Percentiles rank a stretch among this genome's conserved stretches.
Conservation (phyloP, 2,329 filamentous ascomycete genomes). For the Achaetomium macrosporum region DNA sequence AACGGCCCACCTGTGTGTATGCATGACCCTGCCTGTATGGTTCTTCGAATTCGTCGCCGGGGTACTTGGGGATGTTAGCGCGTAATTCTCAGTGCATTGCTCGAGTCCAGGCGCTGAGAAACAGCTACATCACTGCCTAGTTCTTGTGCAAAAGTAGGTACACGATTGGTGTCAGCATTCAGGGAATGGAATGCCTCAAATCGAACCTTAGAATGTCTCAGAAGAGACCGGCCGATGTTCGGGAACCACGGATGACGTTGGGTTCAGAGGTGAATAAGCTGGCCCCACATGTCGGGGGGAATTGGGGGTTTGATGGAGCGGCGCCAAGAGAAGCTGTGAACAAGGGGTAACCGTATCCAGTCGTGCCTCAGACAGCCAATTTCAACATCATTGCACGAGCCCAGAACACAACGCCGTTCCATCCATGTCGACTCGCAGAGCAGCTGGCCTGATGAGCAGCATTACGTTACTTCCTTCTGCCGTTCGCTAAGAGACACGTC, state of each 20-base stretch:
- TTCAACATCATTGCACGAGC: conserved; percentile 1
- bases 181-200: too few relatives aligned
- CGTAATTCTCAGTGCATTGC: too few relatives aligned
- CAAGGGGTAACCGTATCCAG: background rate
- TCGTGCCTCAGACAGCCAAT: conserved; percentile 6
- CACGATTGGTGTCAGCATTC: too few relatives aligned
- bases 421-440: conserved; percentile 6
- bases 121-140: too few relatives aligned
- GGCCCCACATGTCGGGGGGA: background rate
- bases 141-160: too few relatives aligned
- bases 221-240: background rate
- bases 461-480: background rate
- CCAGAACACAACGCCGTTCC: background rate
- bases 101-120: too few relatives aligned
- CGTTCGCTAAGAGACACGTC: conserved; percentile 1
- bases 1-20: too few relatives aligned
- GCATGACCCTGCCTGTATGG: too few relatives aligned
- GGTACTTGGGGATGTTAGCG: too few relatives aligned
- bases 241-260: background rate
- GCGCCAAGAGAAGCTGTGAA: conserved; percentile 11
- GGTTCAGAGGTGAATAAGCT: background rate
- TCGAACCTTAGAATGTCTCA: background rate
- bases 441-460: conserved; percentile 11
- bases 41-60: too few relatives aligned
- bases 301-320: background rate